Evolutionary conservation across 176 grass and related monocot species (phyloP).

Genomic region (Secale cereale): DNA sequence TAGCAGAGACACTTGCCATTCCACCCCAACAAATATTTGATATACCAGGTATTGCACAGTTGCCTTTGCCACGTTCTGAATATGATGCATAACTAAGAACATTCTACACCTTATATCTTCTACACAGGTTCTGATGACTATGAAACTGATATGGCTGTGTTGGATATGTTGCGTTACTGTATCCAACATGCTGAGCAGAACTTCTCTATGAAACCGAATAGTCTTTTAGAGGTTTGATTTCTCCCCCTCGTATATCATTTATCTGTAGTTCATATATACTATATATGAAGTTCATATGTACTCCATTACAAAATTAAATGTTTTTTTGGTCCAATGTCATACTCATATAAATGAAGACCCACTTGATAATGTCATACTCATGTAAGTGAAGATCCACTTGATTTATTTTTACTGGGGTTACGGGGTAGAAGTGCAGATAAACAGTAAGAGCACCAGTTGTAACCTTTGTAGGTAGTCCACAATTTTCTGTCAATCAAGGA

Average conservation of each 20-base stretch:
- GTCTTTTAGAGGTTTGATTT: slow-evolving; percentile 46
- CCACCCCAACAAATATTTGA: slow-evolving; percentile 62
- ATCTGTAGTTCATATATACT: neutral
- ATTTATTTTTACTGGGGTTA: neutral
- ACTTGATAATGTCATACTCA: neutral
- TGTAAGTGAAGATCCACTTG: neutral
- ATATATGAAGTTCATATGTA: neutral
- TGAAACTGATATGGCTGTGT: slow-evolving; percentile 45
- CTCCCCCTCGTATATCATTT: neutral
- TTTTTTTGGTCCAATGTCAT: neutral
- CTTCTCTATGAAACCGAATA: slow-evolving; percentile 46
- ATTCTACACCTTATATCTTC: neutral
- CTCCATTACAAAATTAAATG: neutral
- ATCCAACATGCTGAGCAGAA: slow-evolving; percentile 66
- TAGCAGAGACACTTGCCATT: slow-evolving; percentile 52
- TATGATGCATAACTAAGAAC: neutral
- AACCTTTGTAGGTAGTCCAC: neutral
- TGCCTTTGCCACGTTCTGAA: neutral
- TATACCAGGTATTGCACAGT: slow-evolving; percentile 43
- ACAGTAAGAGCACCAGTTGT: neutral
- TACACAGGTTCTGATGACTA: slow-evolving; percentile 46
- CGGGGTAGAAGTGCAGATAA: neutral
- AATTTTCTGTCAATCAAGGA: neutral
- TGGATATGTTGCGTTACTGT: slow-evolving; percentile 69
- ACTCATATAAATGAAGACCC: neutral